These are phyloP conservation scores for Xerocomellus chrysenteron DNA, from an alignment of 768 basidiomycete genomes.

Conservation along the genomic window DNA sequence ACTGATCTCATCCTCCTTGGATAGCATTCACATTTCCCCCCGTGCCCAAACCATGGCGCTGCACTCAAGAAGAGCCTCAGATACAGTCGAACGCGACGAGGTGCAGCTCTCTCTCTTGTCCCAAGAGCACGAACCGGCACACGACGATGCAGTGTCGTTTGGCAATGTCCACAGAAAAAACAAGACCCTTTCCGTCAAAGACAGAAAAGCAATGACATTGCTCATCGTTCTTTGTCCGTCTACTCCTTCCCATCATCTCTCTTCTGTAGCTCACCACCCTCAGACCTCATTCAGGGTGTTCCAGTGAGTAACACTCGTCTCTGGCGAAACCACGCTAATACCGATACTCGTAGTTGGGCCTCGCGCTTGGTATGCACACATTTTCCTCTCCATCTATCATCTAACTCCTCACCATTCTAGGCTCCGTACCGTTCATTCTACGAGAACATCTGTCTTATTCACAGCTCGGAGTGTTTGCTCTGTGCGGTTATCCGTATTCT, in stretches of 20 bases:
- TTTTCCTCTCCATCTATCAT: neutral
- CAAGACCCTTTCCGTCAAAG: conserved; percentile 65
- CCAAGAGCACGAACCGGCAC: conserved; percentile 51
- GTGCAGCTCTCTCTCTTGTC: conserved; percentile 60
- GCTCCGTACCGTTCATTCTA: conserved; percentile 94
- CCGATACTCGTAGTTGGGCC: conserved; percentile 56
- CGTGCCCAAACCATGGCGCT: conserved; percentile 45
- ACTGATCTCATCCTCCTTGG: conserved; percentile 57
- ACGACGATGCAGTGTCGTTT: conserved; percentile 38
- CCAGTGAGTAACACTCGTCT: conserved; percentile 57
- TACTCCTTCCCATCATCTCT: conserved; percentile 4
- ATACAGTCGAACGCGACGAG: conserved; percentile 43
- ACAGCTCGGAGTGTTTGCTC: conserved; percentile 90
- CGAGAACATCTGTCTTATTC: conserved; percentile 96
- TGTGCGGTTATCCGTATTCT: conserved; percentile 93
- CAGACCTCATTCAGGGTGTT: conserved; percentile 84
- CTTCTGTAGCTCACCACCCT: conserved; percentile 15
- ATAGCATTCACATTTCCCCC: conserved; percentile 58
- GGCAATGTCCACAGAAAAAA: conserved; percentile 32
- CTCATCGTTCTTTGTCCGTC: conserved; percentile 85
- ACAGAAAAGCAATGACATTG: conserved; percentile 82
- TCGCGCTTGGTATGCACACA: conserved; percentile 70
- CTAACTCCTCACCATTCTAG: conserved; percentile 38
- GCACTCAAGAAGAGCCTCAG: conserved; percentile 32
- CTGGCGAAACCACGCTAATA: conserved; percentile 9